Evolutionary conservation across 2,329 filamentous ascomycete species (phyloP).

Genomic region (Emmonsiellopsis sp.): DNA sequence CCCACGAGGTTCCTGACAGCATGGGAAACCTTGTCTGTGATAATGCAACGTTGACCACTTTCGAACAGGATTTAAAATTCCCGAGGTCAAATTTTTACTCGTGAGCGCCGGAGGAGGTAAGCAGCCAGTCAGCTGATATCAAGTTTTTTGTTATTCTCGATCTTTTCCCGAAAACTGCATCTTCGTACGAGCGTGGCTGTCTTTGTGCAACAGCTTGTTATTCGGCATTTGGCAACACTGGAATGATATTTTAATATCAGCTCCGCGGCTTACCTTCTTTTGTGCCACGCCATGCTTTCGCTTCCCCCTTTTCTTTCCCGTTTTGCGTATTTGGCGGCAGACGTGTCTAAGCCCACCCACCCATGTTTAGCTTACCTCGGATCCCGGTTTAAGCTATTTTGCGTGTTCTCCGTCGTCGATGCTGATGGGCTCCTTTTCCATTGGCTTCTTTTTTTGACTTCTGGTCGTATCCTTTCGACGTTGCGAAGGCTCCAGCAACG

Average conservation of each 20-base stretch:
- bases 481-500: background rate
- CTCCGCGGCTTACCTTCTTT: background rate
- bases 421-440: background rate
- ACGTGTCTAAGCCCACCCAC: background rate
- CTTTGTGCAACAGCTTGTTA: background rate
- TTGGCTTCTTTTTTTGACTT: background rate
- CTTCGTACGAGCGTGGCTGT: conserved; percentile 1
- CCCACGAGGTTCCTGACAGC: conserved; percentile 2
- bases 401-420: background rate
- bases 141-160: background rate
- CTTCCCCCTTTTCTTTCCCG: background rate
- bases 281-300: background rate
- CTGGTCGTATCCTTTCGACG: no score
- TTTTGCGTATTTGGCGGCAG: background rate
- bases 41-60: background rate
- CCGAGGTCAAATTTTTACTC: conserved; percentile 67
- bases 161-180: conserved; percentile 2
- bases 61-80: conserved; percentile 56
- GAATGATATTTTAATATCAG: background rate
- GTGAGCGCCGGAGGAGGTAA: conserved; percentile 51
- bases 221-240: background rate
- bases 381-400: background rate
- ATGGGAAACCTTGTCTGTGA: conserved; percentile 3
- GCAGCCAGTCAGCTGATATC: conserved; percentile 10
- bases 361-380: background rate